Percentiles rank a stretch among this genome's conserved stretches.
These are phyloP conservation scores for Ceratocystis ficicola DNA, from an alignment of 2,329 filamentous ascomycete genomes.

Conservation along the genomic window DNA sequence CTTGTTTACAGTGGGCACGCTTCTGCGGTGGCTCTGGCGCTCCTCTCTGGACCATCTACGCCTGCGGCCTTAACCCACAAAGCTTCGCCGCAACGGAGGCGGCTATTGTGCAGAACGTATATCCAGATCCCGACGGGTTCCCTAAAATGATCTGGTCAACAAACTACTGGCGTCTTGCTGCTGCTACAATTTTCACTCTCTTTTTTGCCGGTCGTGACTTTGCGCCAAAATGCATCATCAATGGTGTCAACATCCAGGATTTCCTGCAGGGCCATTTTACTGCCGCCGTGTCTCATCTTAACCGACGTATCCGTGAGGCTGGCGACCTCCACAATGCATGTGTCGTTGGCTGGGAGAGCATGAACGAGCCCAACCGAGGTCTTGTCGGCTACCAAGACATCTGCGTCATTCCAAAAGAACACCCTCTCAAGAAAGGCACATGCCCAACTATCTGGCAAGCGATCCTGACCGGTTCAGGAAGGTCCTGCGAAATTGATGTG, in stretches of 20 bases:
- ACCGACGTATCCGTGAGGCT: slow-evolving; percentile 73
- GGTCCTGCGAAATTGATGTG: slow-evolving; percentile 76
- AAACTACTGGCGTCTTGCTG: slow-evolving; percentile 80
- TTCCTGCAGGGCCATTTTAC: slow-evolving; percentile 84
- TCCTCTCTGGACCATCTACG: slow-evolving; percentile 95
- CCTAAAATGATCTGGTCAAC: slow-evolving; percentile 99
- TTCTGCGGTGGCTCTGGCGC: slow-evolving; percentile 91
- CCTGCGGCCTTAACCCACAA: slow-evolving; percentile 77
- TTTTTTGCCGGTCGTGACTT: slow-evolving; percentile 89
- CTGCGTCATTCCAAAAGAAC: slow-evolving; percentile 67
- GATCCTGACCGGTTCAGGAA: slow-evolving; percentile 79
- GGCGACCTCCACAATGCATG: slow-evolving; percentile 77
- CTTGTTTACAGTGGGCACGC: slow-evolving; percentile 61
- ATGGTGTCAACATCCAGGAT: slow-evolving; percentile 92
- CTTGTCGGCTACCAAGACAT: slow-evolving; percentile 75
- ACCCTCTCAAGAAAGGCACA: slow-evolving; percentile 84
- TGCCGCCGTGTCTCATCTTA: slow-evolving; percentile 66
- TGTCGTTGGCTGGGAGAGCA: slow-evolving; percentile 87
- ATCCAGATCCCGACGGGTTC: slow-evolving; percentile 68
- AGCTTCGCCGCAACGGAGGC: slow-evolving; percentile 79
- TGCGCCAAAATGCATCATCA: slow-evolving; percentile 88
- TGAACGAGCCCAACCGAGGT: slow-evolving; percentile 90
- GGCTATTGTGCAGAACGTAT: slow-evolving; percentile 89
- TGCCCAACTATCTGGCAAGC: slow-evolving; percentile 91
- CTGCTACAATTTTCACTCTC: slow-evolving; percentile 82